Evolutionary conservation across 768 basidiomycete species (phyloP), one percentile per base, ranked within the genome.

Genomic region (Russula brevipes): DNA sequence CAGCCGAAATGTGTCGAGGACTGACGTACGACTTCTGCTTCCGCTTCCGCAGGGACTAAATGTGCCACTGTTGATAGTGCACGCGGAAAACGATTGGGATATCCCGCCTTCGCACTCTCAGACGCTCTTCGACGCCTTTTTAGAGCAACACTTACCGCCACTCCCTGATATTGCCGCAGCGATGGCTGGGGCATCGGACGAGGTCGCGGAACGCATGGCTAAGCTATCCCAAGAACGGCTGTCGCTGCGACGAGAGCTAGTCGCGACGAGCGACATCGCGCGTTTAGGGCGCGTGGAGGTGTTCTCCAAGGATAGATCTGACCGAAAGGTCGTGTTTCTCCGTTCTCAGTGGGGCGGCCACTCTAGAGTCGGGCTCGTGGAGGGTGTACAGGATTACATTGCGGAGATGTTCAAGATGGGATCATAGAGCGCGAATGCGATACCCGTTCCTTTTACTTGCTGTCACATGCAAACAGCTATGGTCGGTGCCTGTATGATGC

Each of bases 31-130:
- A 4, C 17, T 9, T 14, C 33, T 56, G 2, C 39, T 36, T 33
- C 31, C 30, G 7, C 2, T 66, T 12, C 5, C 14, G 16, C 69
- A 91, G 89, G 77, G 80, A 61, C 81, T 91, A 67, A 82, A 83
- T 66, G 81, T 82, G 0, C 85, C 87, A 9, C 80, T 89, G 7
- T 76, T 93, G 42, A 80, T 94, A 65, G 84, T 81, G 0, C 92
- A 94, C 72, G 84, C 91, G 7, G 77, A 80, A 64, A 79, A 92
- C 71, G 92, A 94, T 73, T 77, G 75, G 68, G 86, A 89, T 30
- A 91, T 94, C 52, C 85, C 86, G 0, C 78, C 83, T 66, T 76
- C 80, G 0, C 91, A 94, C 71, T 86, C 91, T 0, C 76, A 79
- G 14, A 73, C 77, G 0, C 81, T 94, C 30, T 91, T 91, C 73